Percentiles rank a stretch among this genome's conserved stretches.
Conservation (phyloP, 2,329 filamentous ascomycete species). For the Lecanicillium sp. region DNA sequence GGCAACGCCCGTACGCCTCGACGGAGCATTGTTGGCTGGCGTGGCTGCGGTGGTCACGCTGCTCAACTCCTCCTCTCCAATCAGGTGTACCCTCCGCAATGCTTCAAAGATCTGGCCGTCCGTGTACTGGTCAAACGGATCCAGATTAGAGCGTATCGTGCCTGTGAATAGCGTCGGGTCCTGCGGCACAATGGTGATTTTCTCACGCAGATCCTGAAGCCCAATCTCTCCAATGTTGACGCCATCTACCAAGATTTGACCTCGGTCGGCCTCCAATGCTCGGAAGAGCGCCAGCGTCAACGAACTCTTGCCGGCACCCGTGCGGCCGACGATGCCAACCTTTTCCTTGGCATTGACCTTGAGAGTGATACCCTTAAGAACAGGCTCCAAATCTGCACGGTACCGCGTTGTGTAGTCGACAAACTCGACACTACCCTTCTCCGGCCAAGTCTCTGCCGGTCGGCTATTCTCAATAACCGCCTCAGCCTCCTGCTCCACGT, state of each 20-base stretch:
- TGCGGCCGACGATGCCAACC: constrained; percentile 91
- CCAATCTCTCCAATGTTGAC: constrained; percentile 88
- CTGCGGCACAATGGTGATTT: constrained; percentile 95
- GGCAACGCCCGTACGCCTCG: constrained; percentile 25
- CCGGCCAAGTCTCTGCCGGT: constrained; percentile 76
- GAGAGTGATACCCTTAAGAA: constrained; percentile 77
- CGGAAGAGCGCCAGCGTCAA: constrained; percentile 89
- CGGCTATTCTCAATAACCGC: constrained; percentile 69
- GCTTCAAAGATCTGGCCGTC: constrained; percentile 87
- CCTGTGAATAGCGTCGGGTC: constrained; percentile 92
- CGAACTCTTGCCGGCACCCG: constrained; percentile 93
- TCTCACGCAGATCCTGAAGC: constrained; percentile 83
- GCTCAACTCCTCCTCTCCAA: constrained; percentile 48
- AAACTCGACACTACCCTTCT: constrained; percentile 78
- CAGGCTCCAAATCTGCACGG: constrained; percentile 75
- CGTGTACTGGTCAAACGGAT: constrained; percentile 82
- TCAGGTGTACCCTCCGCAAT: constrained; percentile 80
- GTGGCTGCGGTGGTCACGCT: constrained; percentile 17
- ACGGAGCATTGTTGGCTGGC: constrained; percentile 10
- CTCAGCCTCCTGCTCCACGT: constrained; percentile 87
- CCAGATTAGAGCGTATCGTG: constrained; percentile 84
- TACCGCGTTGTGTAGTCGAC: constrained; percentile 84
- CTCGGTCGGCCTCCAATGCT: constrained; percentile 81
- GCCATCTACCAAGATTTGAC: constrained; percentile 83
- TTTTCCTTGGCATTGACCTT: constrained; percentile 81